Evolutionary conservation across 495 filamentous ascomycete species (phyloP), one percentile per base, ranked within the genome.

Genomic region (Hypomontagnella submonticulosa): DNA sequence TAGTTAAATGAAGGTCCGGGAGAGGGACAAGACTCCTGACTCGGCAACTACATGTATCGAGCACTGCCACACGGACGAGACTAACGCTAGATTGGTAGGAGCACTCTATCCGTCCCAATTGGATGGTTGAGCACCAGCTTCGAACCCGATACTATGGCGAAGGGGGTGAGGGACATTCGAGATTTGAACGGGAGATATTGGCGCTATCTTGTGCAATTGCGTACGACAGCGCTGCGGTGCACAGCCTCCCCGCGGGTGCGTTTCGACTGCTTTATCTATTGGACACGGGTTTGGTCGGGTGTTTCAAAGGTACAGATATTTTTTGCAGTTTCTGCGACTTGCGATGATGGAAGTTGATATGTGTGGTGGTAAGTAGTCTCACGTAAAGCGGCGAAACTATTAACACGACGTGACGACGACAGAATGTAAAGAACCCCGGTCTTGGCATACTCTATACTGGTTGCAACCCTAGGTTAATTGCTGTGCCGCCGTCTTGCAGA

Each of bases 41-140:
- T 49, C 43, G 52, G 40, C 37, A 33, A 20, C 44, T 52, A n/a
- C n/a, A n/a, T n/a, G n/a, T n/a, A 57, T 61, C 63, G 57, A 67
- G 63, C 63, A 67, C 63, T 67, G 63, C 63, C 63, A 61, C 63
- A 41, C 63, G 32, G 52, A 53, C 18, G 38, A 47, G 6, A 36
- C 47, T 57, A 47, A 6, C 36, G 42, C 53, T 48, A 57, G 20
- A 19, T 48, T 20, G 20, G 9, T 16, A 4, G 37, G 8, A 43
- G 15, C 10, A 38, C 10, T 11, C 11, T 43, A 9, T 15, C 11
- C 15, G 6, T 55, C 23, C 42, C 48, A 32, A 55, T 48, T 43
- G 62, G 30, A 9, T 42, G 54, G 41, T 18, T 34, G 42, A 33
- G 42, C 34, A 41, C 53, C 53, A 60, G 12, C 33, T 51, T 55